phyloP scores from a whole-genome alignment of 129 eudicot genomes.

The Kitagawia praeruptora region DNA sequence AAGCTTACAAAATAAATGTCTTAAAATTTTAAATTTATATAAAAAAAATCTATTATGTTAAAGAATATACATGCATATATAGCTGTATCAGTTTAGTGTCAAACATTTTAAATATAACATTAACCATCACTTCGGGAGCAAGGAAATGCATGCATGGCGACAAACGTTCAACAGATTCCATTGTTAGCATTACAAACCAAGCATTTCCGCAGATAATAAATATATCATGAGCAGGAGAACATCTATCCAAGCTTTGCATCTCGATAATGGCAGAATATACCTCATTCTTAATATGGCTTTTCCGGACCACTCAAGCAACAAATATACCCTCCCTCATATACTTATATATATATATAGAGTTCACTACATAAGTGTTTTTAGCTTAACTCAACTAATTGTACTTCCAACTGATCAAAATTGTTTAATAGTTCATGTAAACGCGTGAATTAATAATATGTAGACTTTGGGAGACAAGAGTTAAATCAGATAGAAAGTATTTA shows the following conservation, averaged over 20 bases:
- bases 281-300: background rate
- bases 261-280: background rate
- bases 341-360: no score
- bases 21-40: no score
- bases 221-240: background rate
- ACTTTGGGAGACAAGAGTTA: no score
- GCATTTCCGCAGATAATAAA: background rate
- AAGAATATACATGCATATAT: no score
- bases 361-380: background rate
- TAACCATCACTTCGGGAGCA: background rate
- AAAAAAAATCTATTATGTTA: no score
- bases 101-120: no score
- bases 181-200: background rate
- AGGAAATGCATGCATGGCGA: slow-evolving; percentile 1
- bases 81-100: no score
- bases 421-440: no score
- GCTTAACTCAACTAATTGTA: background rate
- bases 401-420: background rate
- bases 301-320: background rate
- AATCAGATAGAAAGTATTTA: background rate
- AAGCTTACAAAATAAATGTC: no score
- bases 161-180: slow-evolving; percentile 1
- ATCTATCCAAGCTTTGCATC: background rate
- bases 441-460: no score
- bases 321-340: background rate